Evolutionary conservation across 2,329 filamentous ascomycete genomes (phyloP).

Genomic region (Colletotrichum salicis): DNA sequence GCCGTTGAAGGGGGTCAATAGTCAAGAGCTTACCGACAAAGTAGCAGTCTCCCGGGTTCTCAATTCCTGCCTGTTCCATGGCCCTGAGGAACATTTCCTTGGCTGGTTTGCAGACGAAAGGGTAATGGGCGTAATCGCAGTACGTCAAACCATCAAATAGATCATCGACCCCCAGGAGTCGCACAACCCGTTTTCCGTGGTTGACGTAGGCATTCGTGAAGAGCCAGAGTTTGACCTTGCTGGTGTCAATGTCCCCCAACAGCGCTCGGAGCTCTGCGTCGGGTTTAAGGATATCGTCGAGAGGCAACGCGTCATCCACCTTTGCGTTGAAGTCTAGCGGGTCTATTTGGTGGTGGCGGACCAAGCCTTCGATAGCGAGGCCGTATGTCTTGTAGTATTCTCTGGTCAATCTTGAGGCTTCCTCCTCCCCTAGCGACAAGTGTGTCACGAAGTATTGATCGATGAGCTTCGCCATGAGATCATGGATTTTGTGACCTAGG

Average conservation of each 20-base stretch:
- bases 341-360: slow-evolving; percentile 93
- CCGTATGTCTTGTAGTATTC: slow-evolving; percentile 97
- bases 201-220: slow-evolving; percentile 96
- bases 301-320: slow-evolving; percentile 92
- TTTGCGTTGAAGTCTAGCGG: slow-evolving; percentile 93
- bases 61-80: slow-evolving; percentile 83
- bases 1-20: slow-evolving; percentile 10
- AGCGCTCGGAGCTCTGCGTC: slow-evolving; percentile 79
- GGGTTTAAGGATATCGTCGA: slow-evolving; percentile 87
- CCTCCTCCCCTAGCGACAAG: slow-evolving; percentile 77
- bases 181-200: slow-evolving; percentile 85
- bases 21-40: slow-evolving; percentile 81
- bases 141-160: slow-evolving; percentile 95
- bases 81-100: slow-evolving; percentile 86
- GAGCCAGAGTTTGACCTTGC: slow-evolving; percentile 91
- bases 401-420: slow-evolving; percentile 84
- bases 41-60: slow-evolving; percentile 77
- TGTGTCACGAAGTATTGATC: slow-evolving; percentile 72
- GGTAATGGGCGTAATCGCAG: slow-evolving; percentile 83
- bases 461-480: slow-evolving; percentile 89
- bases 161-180: slow-evolving; percentile 84
- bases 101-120: slow-evolving; percentile 88
- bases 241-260: slow-evolving; percentile 82
- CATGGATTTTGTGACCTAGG: slow-evolving; percentile 80
- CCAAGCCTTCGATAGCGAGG: slow-evolving; percentile 92